Evolutionary conservation across 805 yeast species (phyloP), one percentile per base, ranked within the genome.

Genomic region (Pichia manshurica): DNA sequence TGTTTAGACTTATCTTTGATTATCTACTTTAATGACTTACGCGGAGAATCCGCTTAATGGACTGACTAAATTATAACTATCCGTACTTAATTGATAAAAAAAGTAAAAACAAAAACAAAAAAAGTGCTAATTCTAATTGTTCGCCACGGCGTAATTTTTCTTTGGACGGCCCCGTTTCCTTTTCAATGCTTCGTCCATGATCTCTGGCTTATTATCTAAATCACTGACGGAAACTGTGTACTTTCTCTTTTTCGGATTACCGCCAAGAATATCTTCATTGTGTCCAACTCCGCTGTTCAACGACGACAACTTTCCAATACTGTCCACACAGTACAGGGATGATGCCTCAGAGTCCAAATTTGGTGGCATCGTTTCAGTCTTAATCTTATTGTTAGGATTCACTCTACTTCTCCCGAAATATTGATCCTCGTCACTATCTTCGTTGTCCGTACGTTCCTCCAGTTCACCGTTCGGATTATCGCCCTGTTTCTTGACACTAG

Each of bases 11-110:
- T n/a, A n/a, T n/a, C n/a, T n/a, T n/a, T n/a, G n/a, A n/a, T n/a
- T n/a, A n/a, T n/a, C n/a, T n/a, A n/a, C n/a, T n/a, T n/a, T 85
- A 78, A 63, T 74, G 73, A 56, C 77, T 82, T 23, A 76, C 88
- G 12, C 77, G 77, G 77, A 76, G 71, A 55, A 74, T 84, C 62
- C 89, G 85, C 84, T 74, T 71, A 52, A 75, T 84, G 50, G 54
- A 23, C 87, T 89, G 29, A 25, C 10, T 25, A 8, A 25, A 25
- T 25, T n/a, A n/a, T n/a, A n/a, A n/a, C n/a, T n/a, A n/a, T n/a
- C n/a, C n/a, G n/a, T n/a, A n/a, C n/a, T n/a, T n/a, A n/a, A n/a
- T n/a, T n/a, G n/a, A n/a, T n/a, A n/a, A n/a, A n/a, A n/a, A n/a
- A n/a, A n/a, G n/a, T n/a, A n/a, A n/a, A n/a, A n/a, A n/a, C n/a